A percentile compares a stretch with the other conserved stretches of the same genome.
These are phyloP conservation scores for Lactuca sativa DNA, from an alignment of 129 eudicot genomes.

Conservation along the genomic window DNA sequence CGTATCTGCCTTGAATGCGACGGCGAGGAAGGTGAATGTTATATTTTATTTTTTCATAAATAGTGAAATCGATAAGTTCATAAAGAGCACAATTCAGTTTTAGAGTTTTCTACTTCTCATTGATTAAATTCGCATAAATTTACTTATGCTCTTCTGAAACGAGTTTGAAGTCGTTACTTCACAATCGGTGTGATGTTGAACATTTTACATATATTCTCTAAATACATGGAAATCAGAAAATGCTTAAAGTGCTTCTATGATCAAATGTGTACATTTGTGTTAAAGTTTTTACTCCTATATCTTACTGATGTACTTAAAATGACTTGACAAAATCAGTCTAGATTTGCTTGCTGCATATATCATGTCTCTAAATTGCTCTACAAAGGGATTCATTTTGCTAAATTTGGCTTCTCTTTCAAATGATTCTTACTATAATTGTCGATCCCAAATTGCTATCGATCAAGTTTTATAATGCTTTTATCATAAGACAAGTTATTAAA, in stretches of 20 bases:
- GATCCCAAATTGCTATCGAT: background rate
- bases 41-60: background rate
- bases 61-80: background rate
- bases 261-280: background rate
- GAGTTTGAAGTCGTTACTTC: background rate
- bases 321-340: background rate
- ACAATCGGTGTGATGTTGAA: background rate
- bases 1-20: slow-evolving; percentile 87
- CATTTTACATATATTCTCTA: background rate
- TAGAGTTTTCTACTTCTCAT: background rate
- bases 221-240: background rate
- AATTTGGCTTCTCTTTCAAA: background rate
- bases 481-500: background rate
- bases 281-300: background rate
- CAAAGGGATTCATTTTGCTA: background rate
- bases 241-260: slow-evolving; percentile 5
- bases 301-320: background rate
- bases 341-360: background rate
- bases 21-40: slow-evolving; percentile 52
- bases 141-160: background rate
- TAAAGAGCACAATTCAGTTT: background rate
- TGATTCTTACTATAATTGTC: slow-evolving; percentile 3
- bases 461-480: background rate
- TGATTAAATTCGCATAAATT: background rate
- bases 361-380: background rate